Conservation (phyloP, 257 asterid species). For the Gardenia jasminoides region DNA sequence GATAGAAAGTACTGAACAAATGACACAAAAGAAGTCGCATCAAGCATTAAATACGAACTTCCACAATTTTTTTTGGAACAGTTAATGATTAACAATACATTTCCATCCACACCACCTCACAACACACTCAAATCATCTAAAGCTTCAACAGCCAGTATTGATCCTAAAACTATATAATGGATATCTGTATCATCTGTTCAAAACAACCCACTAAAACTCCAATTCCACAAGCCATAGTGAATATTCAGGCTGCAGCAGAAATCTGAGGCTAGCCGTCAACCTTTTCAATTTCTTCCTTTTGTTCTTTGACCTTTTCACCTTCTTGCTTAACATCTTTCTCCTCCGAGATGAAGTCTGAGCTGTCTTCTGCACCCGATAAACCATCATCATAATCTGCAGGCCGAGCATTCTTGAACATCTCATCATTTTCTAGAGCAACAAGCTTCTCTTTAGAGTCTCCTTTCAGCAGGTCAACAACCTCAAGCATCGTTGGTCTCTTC, state of each 20-base stretch:
- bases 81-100: neutral
- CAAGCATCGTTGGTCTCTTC: slow-evolving; percentile 80
- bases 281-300: slow-evolving; percentile 55
- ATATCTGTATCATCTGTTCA: neutral
- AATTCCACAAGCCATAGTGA: neutral
- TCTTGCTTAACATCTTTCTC: slow-evolving; percentile 36
- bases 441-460: slow-evolving; percentile 68
- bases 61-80: neutral
- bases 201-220: neutral
- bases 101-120: neutral
- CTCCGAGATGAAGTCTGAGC: slow-evolving; percentile 39
- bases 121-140: neutral
- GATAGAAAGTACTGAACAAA: neutral
- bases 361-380: slow-evolving; percentile 44
- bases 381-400: slow-evolving; percentile 29
- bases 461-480: slow-evolving; percentile 69
- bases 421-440: slow-evolving; percentile 60
- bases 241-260: slow-evolving; percentile 8
- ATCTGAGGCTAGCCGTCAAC: slow-evolving; percentile 29
- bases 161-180: slow-evolving; percentile 2
- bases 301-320: slow-evolving; percentile 31
- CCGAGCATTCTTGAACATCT: slow-evolving; percentile 49
- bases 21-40: neutral
- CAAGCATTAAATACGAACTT: neutral
- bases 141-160: neutral